These are phyloP conservation scores for Toxoplasma gondii DNA, from an alignment of 169 alveolate genomes.

Conservation along the genomic window DNA sequence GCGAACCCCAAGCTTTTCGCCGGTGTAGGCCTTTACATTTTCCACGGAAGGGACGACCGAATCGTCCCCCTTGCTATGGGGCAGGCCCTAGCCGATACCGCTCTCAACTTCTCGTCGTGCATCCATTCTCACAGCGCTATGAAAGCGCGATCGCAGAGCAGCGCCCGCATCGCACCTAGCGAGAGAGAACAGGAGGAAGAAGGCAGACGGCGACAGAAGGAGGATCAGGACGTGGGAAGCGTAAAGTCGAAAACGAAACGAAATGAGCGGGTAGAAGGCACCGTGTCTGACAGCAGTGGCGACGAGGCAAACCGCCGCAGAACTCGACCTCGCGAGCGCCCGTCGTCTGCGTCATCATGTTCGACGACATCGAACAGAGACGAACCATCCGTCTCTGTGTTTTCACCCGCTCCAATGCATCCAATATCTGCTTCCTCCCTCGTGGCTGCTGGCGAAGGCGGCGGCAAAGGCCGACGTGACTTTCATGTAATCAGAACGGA, in stretches of 20 bases:
- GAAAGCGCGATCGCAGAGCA: neutral
- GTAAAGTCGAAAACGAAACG: neutral
- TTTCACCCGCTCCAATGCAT: neutral
- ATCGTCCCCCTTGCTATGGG: slow-evolving; percentile 26
- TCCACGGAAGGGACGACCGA: slow-evolving; percentile 18
- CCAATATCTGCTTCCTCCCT: neutral
- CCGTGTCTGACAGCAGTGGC: neutral
- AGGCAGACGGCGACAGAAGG: neutral
- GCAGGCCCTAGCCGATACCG: neutral
- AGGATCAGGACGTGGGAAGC: neutral
- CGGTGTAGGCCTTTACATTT: slow-evolving; percentile 13
- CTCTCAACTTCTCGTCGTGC: neutral
- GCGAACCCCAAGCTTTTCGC: neutral
- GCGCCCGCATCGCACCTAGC: neutral
- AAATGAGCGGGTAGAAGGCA: neutral
- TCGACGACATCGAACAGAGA: neutral
- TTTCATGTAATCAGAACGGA: neutral
- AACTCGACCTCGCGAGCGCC: neutral
- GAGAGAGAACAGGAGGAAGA: neutral
- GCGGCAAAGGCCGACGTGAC: neutral
- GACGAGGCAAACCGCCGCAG: neutral
- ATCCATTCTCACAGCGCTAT: slow-evolving; percentile 6
- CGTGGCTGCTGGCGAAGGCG: neutral
- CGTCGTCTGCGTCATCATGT: neutral
- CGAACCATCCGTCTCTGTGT: neutral